Evolutionary conservation across 192 early-diverging fungal species (phyloP).

Genomic region (Chytriomyces sp.): DNA sequence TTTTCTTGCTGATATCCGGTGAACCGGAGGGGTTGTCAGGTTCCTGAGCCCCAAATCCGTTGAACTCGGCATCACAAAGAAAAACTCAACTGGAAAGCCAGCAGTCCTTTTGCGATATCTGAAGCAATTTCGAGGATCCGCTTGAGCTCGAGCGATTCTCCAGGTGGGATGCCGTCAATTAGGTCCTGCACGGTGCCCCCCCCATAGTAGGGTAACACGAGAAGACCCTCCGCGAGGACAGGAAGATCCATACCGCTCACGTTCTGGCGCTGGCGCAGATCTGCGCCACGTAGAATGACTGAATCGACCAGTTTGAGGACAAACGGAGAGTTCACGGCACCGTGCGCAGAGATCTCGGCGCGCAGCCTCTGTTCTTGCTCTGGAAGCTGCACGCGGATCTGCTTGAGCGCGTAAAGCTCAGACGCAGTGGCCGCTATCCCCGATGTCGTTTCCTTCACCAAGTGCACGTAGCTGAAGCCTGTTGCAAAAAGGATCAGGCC

Average conservation of each 20-base stretch:
- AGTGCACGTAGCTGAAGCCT: slow-evolving; percentile 55
- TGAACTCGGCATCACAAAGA: not conserved
- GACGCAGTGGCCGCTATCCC: not conserved
- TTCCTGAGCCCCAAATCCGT: not conserved
- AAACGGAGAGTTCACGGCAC: slow-evolving; percentile 36
- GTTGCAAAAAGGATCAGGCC: not conserved
- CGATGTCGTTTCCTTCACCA: slow-evolving; percentile 41
- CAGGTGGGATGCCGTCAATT: slow-evolving; percentile 44
- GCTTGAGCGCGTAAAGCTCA: slow-evolving; percentile 46
- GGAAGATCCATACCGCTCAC: slow-evolving; percentile 13
- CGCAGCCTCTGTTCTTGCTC: slow-evolving; percentile 52
- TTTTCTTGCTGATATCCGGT: slow-evolving; percentile 28
- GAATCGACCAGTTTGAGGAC: slow-evolving; percentile 47
- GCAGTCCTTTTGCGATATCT: slow-evolving; percentile 48
- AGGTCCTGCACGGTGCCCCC: slow-evolving; percentile 51
- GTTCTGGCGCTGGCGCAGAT: not conserved
- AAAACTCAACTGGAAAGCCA: slow-evolving; percentile 47
- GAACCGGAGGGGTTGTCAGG: not conserved
- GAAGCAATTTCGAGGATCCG: slow-evolving; percentile 42
- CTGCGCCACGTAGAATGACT: slow-evolving; percentile 24
- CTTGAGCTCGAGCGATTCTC: slow-evolving; percentile 33
- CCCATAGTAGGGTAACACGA: slow-evolving; percentile 48
- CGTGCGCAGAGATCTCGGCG: slow-evolving; percentile 45
- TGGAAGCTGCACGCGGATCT: slow-evolving; percentile 48
- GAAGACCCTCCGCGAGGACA: slow-evolving; percentile 38